phyloP scores from a whole-genome alignment of 1,284 basidiomycete genomes.

The Sporisorium exsertum region DNA sequence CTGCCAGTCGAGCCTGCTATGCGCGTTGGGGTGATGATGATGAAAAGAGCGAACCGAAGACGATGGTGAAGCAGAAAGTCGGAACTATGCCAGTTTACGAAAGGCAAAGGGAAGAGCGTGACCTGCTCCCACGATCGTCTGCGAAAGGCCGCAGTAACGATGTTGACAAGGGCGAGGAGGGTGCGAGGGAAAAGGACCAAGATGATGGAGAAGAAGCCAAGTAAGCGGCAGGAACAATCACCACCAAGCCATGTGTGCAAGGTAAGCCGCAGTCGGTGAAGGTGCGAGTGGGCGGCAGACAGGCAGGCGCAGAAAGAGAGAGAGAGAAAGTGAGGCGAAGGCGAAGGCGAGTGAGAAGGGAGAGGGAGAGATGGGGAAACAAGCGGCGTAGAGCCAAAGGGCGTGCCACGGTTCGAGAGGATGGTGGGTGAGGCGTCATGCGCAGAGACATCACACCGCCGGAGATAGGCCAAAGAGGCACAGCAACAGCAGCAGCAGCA shows the following conservation, averaged over 20 bases:
- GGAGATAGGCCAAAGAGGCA: neutral
- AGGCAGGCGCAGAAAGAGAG: neutral
- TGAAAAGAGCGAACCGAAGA: neutral
- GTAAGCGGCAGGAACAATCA: neutral
- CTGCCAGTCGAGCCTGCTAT: neutral
- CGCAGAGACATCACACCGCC: neutral
- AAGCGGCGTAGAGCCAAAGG: neutral
- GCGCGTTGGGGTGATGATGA: neutral
- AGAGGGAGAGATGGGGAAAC: neutral
- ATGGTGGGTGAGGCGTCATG: neutral
- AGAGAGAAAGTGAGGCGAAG: too few relatives aligned
- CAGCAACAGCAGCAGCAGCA: neutral
- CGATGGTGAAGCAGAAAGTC: neutral
- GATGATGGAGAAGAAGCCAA: neutral
- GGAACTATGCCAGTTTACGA: neutral
- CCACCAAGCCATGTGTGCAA: neutral
- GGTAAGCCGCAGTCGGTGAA: slow-evolving; percentile 4
- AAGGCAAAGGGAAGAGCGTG: neutral
- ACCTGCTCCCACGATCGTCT: slow-evolving; percentile 19
- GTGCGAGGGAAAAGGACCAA: neutral
- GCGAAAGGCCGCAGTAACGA: slow-evolving; percentile 20
- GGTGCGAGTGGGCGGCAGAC: neutral
- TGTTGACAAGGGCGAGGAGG: neutral
- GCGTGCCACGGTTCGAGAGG: neutral
- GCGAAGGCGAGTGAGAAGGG: too few relatives aligned